These are phyloP conservation scores for Epichloe amarillans DNA, from an alignment of 2,329 filamentous ascomycete species.

Conservation along the genomic window DNA sequence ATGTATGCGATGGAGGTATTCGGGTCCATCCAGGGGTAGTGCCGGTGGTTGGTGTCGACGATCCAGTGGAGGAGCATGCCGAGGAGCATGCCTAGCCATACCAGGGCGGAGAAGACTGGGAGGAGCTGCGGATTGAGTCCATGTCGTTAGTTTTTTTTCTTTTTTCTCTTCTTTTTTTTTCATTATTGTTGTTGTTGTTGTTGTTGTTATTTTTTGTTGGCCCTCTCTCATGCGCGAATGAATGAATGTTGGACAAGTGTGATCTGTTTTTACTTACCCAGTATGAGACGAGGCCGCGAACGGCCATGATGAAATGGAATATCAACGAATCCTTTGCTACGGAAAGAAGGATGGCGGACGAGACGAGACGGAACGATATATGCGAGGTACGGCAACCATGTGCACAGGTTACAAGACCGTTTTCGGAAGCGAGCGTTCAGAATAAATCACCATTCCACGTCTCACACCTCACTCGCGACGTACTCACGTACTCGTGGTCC, in stretches of 20 bases:
- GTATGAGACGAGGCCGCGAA: slow-evolving; percentile 21
- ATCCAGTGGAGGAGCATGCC: slow-evolving; percentile 61
- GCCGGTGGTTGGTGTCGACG: slow-evolving; percentile 35
- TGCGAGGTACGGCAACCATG: too few relatives aligned
- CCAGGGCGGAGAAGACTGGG: slow-evolving; percentile 52
- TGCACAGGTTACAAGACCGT: too few relatives aligned
- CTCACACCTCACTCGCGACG: too few relatives aligned
- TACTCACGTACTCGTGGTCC: too few relatives aligned
- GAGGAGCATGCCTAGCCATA: slow-evolving; percentile 56
- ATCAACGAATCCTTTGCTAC: background rate
- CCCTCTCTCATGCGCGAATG: background rate
- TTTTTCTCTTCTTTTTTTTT: too few relatives aligned
- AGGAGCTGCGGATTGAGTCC: slow-evolving; percentile 33
- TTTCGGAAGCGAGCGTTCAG: too few relatives aligned
- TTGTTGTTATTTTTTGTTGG: background rate
- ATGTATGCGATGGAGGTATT: slow-evolving; percentile 57
- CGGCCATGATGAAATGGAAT: slow-evolving; percentile 16
- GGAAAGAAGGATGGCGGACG: background rate
- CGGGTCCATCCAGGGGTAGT: slow-evolving; percentile 46
- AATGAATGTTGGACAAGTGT: background rate
- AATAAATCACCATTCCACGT: too few relatives aligned
- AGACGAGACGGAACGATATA: background rate
- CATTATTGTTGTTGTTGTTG: background rate
- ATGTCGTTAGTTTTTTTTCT: background rate
- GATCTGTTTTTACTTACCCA: slow-evolving; percentile 20